Conservation (phyloP, 129 eudicot species). For the Pittosporum tobira region DNA sequence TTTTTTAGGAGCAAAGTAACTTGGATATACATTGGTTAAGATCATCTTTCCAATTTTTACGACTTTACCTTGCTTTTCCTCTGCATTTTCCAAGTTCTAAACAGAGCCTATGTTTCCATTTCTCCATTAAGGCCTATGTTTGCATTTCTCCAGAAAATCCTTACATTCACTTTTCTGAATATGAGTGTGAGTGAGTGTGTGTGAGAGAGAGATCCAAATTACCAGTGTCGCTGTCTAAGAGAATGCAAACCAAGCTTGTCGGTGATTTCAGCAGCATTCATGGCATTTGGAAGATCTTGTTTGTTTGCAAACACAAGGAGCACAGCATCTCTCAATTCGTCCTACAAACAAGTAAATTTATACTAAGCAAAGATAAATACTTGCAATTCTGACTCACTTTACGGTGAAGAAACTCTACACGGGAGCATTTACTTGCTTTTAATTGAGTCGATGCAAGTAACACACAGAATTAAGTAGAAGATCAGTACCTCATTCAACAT, state of each 20-base stretch:
- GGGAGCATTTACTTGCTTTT: neutral
- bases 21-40: too few relatives aligned
- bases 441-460: neutral
- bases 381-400: neutral
- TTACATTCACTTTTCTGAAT: neutral
- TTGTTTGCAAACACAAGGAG: constrained; percentile 60
- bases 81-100: too few relatives aligned
- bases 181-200: neutral
- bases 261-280: constrained; percentile 61
- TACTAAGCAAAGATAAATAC: neutral
- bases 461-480: neutral
- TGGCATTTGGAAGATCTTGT: constrained; percentile 64
- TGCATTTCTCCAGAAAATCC: too few relatives aligned
- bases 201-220: neutral
- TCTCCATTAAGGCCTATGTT: too few relatives aligned
- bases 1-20: too few relatives aligned
- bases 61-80: too few relatives aligned
- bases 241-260: constrained; percentile 56
- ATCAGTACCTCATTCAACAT: constrained; percentile 44
- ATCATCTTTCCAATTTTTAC: too few relatives aligned
- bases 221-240: constrained; percentile 57
- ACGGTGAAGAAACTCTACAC: neutral
- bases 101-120: too few relatives aligned
- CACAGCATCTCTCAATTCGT: constrained; percentile 49
- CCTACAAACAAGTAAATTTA: constrained; percentile 16